A percentile compares a stretch with the other conserved stretches of the same genome.
phyloP scores from a whole-genome alignment of 2,329 filamentous ascomycete genomes.

The Aureobasidium mangrovei region DNA sequence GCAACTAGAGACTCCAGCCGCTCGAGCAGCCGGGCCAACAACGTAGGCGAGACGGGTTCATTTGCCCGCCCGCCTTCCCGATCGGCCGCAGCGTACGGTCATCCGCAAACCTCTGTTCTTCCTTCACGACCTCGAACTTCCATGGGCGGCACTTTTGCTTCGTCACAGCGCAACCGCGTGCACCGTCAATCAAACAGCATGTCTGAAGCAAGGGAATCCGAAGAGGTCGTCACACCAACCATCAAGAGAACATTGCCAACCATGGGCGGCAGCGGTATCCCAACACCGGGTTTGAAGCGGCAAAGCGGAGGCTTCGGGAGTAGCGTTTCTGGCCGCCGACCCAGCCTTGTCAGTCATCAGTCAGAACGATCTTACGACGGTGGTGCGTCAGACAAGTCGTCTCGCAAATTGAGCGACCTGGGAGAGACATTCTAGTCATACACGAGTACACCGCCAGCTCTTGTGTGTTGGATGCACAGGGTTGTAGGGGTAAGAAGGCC shows the following conservation, averaged over 20 bases:
- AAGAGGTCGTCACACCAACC: constrained; percentile 30
- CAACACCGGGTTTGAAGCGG: constrained; percentile 43
- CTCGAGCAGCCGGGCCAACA: constrained; percentile 64
- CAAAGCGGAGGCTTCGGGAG: constrained; percentile 34
- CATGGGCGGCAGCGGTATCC: constrained; percentile 40
- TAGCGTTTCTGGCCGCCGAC: constrained; percentile 11
- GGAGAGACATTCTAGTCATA: constrained; percentile 25
- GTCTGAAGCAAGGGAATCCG: constrained; percentile 16
- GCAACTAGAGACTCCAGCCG: constrained; percentile 38
- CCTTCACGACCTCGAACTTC: constrained; percentile 59
- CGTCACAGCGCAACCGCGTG: constrained; percentile 19
- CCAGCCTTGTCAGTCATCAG: constrained; percentile 14
- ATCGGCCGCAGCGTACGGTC: neutral
- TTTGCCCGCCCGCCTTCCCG: constrained; percentile 6
- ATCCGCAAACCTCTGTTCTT: constrained; percentile 28
- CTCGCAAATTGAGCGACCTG: constrained; percentile 23
- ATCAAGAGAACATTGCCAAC: constrained; percentile 32
- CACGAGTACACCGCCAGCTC: neutral
- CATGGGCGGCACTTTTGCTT: constrained; percentile 49
- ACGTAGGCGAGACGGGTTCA: constrained; percentile 40
- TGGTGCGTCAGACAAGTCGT: constrained; percentile 10
- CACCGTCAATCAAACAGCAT: constrained; percentile 26
- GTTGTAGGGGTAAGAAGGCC: constrained; percentile 3
- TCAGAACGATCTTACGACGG: constrained; percentile 10
- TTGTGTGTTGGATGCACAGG: neutral